Conservation (phyloP, 176 grass and related monocot species). For the Aegilops tauschii region DNA sequence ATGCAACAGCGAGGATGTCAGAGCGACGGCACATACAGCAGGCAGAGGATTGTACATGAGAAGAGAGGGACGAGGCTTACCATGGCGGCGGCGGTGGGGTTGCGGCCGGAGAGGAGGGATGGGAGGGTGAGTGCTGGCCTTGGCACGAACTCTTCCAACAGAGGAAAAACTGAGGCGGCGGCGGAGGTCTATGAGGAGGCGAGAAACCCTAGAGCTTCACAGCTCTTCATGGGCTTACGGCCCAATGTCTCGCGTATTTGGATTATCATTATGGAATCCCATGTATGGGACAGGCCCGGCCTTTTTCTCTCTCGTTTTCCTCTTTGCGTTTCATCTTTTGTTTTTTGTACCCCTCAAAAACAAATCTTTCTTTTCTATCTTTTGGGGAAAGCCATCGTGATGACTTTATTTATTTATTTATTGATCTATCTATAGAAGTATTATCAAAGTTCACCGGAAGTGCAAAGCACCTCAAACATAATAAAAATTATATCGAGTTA, state of each 20-base stretch:
- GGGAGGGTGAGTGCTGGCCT: not conserved
- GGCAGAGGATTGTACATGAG: not conserved
- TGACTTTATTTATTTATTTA: no score
- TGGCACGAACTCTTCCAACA: not conserved
- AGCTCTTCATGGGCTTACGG: not conserved
- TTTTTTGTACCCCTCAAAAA: no score
- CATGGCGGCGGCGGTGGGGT: slow-evolving; percentile 29
- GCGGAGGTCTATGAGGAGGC: slow-evolving; percentile 5
- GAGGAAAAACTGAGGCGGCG: not conserved
- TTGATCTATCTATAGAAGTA: no score
- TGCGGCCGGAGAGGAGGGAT: not conserved
- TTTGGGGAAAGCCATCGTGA: no score
- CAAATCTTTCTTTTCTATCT: no score
- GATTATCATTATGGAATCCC: no score
- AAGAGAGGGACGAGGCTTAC: not conserved
- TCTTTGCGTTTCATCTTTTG: no score
- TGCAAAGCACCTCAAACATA: no score
- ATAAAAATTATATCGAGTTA: no score
- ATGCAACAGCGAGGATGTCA: slow-evolving; percentile 1
- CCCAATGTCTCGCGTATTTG: not conserved
- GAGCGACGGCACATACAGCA: not conserved
- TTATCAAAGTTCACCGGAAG: no score
- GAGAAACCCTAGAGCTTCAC: slow-evolving; percentile 28
- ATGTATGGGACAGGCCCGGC: no score
- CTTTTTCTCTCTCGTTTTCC: no score